Percentiles rank a stretch among this genome's conserved stretches.
phyloP scores from a whole-genome alignment of 2,329 filamentous ascomycete genomes.

The Botryotinia calthae region DNA sequence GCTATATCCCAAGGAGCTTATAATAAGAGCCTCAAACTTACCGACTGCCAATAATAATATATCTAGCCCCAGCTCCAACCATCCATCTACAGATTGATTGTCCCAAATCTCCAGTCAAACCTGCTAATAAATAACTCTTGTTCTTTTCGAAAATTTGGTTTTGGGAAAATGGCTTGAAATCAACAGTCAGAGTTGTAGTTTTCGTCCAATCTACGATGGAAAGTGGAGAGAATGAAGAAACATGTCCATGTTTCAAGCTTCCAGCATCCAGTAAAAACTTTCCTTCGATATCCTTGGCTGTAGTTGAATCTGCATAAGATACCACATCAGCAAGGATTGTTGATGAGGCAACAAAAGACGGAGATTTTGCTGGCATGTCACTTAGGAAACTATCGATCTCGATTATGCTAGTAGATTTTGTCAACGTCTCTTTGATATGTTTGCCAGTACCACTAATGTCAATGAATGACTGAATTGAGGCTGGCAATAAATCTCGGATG shows the following conservation, averaged over 20 bases:
- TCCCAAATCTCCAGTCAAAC: slow-evolving; percentile 38
- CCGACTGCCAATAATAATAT: slow-evolving; percentile 14
- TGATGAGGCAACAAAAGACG: background rate
- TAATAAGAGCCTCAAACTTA: background rate
- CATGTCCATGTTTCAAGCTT: background rate
- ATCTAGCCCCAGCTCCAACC: slow-evolving; percentile 40
- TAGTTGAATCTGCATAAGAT: background rate
- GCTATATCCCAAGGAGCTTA: no score
- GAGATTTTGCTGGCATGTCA: background rate
- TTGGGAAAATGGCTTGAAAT: slow-evolving; percentile 10
- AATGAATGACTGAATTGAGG: slow-evolving; percentile 3
- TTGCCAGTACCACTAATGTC: slow-evolving; percentile 9
- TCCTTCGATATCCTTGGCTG: background rate
- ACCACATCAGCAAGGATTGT: background rate
- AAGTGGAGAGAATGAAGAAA: slow-evolving; percentile 1
- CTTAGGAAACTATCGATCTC: background rate
- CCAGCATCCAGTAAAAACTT: background rate
- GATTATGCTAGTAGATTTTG: background rate
- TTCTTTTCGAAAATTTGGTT: slow-evolving; percentile 17
- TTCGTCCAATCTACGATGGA: slow-evolving; percentile 21
- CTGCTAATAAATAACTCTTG: slow-evolving; percentile 39
- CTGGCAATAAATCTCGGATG: slow-evolving; percentile 7
- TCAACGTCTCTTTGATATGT: background rate
- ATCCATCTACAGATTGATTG: slow-evolving; percentile 44
- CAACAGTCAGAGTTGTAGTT: slow-evolving; percentile 6